These are phyloP conservation scores for Larix sibirica DNA, from an alignment of 83 land plant genomes.

Conservation along the genomic window DNA sequence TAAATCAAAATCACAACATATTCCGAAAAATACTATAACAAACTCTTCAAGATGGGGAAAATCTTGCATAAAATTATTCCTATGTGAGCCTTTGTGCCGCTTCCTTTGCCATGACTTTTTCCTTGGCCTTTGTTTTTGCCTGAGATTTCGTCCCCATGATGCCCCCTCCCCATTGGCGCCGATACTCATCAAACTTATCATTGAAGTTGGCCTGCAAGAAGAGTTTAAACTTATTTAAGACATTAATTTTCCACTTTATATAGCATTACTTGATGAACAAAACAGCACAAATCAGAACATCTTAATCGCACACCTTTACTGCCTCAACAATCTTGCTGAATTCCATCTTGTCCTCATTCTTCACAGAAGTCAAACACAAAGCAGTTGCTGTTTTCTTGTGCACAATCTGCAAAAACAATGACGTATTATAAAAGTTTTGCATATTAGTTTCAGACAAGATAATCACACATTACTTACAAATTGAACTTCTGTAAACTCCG, in stretches of 20 bases:
- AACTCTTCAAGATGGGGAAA: no score
- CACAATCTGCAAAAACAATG: slow-evolving; percentile 38
- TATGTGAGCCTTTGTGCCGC: slow-evolving; percentile 67
- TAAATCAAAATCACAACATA: no score
- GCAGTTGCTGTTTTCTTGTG: slow-evolving; percentile 73
- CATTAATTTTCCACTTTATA: no score
- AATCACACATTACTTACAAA: no score
- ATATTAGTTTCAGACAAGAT: no score
- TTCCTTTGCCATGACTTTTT: slow-evolving; percentile 66
- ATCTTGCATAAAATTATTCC: not conserved
- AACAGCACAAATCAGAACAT: no score
- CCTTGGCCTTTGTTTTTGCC: slow-evolving; percentile 71
- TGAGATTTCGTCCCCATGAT: slow-evolving; percentile 84
- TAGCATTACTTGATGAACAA: no score
- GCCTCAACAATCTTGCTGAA: slow-evolving; percentile 68
- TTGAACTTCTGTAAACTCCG: no score
- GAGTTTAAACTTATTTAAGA: no score
- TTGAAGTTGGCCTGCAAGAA: slow-evolving; percentile 70
- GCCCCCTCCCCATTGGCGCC: slow-evolving; percentile 80
- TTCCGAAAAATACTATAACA: no score
- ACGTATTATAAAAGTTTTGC: no score
- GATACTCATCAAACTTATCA: slow-evolving; percentile 62
- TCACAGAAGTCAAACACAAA: slow-evolving; percentile 73
- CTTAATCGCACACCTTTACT: slow-evolving; percentile 39
- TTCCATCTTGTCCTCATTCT: slow-evolving; percentile 78